Percentiles rank a stretch among this genome's conserved stretches.
Conservation (phyloP, 345 rosid genomes). For the Rhodomyrtus tomentosa region DNA sequence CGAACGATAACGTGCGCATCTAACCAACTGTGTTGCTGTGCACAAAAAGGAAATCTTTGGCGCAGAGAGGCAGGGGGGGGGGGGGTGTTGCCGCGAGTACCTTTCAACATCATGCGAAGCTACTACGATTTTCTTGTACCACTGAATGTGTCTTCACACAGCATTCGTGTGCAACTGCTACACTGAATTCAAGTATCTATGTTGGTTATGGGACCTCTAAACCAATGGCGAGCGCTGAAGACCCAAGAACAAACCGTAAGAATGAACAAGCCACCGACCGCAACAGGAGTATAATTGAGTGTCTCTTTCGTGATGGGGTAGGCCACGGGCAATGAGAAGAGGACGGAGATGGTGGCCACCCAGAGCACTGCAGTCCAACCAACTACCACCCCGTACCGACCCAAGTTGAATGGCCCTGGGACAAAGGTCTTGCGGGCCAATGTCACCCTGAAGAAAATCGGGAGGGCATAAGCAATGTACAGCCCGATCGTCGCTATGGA, state of each 20-base stretch:
- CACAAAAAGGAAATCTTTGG: not conserved
- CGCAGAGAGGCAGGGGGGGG: not conserved
- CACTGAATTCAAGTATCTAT: slow-evolving; percentile 15
- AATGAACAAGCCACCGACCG: slow-evolving; percentile 61
- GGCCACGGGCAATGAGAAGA: slow-evolving; percentile 88
- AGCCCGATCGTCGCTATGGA: slow-evolving; percentile 91
- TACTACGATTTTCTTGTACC: not conserved
- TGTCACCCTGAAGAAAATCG: slow-evolving; percentile 76
- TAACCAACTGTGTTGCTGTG: not conserved
- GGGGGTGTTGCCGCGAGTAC: not conserved
- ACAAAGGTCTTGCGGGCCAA: slow-evolving; percentile 60
- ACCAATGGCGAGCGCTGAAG: slow-evolving; percentile 69
- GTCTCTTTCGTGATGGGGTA: slow-evolving; percentile 72
- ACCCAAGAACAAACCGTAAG: slow-evolving; percentile 53
- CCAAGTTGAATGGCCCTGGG: slow-evolving; percentile 81
- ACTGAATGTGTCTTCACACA: not conserved
- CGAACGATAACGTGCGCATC: not conserved
- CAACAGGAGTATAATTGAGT: slow-evolving; percentile 90
- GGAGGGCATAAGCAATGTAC: slow-evolving; percentile 90
- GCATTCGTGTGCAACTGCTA: not conserved
- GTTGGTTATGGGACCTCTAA: slow-evolving; percentile 74
- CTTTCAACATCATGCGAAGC: not conserved
- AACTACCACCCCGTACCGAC: slow-evolving; percentile 44
- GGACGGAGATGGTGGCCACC: slow-evolving; percentile 82
- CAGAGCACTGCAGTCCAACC: slow-evolving; percentile 89